Base-by-base conservation (phyloP, 495 filamentous ascomycete genomes). In the Friedmanniomyces simplex region DNA sequence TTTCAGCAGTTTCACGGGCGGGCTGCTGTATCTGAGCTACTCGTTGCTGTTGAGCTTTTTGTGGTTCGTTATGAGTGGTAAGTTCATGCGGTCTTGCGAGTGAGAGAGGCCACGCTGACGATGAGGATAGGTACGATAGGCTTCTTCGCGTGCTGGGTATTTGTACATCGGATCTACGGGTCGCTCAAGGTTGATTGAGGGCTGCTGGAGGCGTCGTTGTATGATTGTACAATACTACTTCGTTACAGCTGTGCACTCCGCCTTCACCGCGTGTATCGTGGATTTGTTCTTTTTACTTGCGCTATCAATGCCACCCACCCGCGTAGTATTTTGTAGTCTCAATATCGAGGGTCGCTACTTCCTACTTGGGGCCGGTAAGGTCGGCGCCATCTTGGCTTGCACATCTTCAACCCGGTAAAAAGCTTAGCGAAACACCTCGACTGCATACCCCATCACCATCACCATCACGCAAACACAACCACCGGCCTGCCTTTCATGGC, bases 21-120 rank as follows among this genome's bases (percentile, higher is more conserved):
- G 86, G 18, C 87, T 96, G 41, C 73, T 98, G 57, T 98, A 97
- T 69, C 78, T 97, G 60, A 91, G 93, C 1, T 98, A 98, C 74
- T 93, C 87, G 64, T 78, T 83, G 28, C 73, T 98, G 65, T 83
- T 97, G 56, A 88, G 87, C 47, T 90, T 95, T 64, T 71, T 96
- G 59, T 90, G 95, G 59, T 96, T 95, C 60, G 86, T 98, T 57
- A 69, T 98, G 59, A 96, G 90, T 39, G 93, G n/a, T n/a, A n/a
- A n/a, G n/a, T n/a, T n/a, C n/a, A n/a, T n/a, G n/a, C n/a, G n/a
- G n/a, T n/a, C n/a, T n/a, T n/a, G n/a, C n/a, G n/a, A 11, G 26
- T 13, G 24, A 5, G 2, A 54, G 25, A 54, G 11, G 37, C 36
- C 8, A 30, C 52, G 25, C 41, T 47, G 22, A 24, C 18, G 20